Percentiles rank a stretch among this genome's conserved stretches.
Conservation (phyloP, 164 flowering plant species). For the Warburgia ugandensis region DNA sequence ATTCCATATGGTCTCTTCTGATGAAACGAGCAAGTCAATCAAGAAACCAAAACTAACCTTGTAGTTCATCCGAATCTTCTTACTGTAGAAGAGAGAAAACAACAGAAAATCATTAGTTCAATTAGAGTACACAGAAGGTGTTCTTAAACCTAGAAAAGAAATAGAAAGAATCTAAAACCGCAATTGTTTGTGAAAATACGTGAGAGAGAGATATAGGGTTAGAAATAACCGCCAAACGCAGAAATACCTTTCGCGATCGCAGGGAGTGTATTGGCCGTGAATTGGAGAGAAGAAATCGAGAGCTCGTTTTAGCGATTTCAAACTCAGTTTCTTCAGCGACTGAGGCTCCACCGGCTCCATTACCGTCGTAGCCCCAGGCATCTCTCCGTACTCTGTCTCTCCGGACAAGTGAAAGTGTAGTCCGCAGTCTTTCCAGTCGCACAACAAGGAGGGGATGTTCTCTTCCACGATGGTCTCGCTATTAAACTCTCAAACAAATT, state of each 20-base stretch:
- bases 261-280: slow-evolving; percentile 55
- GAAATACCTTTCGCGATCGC: slow-evolving; percentile 56
- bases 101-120: slow-evolving; percentile 4
- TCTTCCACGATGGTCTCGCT: too few species aligned
- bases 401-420: too few species aligned
- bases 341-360: slow-evolving; percentile 90
- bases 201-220: slow-evolving; percentile 3
- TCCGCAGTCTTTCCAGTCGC: too few species aligned
- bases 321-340: slow-evolving; percentile 81
- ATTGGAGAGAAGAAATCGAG: slow-evolving; percentile 75
- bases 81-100: slow-evolving; percentile 38
- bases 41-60: slow-evolving; percentile 36
- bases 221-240: slow-evolving; percentile 20
- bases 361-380: too few species aligned
- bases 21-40: too few species aligned
- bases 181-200: neutral
- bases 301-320: slow-evolving; percentile 76
- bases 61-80: slow-evolving; percentile 56
- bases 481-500: too few species aligned
- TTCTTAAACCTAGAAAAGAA: neutral
- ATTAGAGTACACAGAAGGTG: neutral
- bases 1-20: too few species aligned
- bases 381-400: too few species aligned
- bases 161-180: neutral
- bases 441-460: too few species aligned